These are phyloP conservation scores for Chrysosphaeria jannelii DNA, from an alignment of 2,329 filamentous ascomycete genomes.

Conservation along the genomic window DNA sequence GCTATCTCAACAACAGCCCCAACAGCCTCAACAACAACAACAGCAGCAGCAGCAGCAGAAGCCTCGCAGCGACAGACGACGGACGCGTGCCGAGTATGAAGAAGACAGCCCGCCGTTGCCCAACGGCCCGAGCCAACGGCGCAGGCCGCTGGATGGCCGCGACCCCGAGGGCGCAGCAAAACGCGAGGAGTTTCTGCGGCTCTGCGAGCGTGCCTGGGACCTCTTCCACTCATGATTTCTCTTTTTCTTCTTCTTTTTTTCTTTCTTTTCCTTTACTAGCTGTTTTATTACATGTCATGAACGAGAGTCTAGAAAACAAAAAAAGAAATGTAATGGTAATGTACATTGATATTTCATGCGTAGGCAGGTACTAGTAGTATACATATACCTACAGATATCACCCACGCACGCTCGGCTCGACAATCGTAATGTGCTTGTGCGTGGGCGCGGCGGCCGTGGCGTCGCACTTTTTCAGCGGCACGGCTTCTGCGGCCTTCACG, in stretches of 20 bases:
- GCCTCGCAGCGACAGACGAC: slow-evolving; percentile 35
- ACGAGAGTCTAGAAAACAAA: neutral
- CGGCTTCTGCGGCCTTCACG: too few relatives aligned
- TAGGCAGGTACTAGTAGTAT: too few relatives aligned
- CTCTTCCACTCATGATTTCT: slow-evolving; percentile 61
- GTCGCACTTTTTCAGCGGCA: too few relatives aligned
- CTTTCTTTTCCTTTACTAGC: neutral
- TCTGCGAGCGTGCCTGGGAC: slow-evolving; percentile 86
- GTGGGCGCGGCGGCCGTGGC: too few relatives aligned
- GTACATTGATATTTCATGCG: too few relatives aligned
- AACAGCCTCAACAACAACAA: too few relatives aligned
- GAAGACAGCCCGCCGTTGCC: slow-evolving; percentile 67
- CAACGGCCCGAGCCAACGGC: slow-evolving; percentile 27
- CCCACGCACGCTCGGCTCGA: too few relatives aligned
- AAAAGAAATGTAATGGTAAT: slow-evolving; percentile 1
- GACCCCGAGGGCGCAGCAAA: slow-evolving; percentile 70
- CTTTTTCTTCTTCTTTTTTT: slow-evolving; percentile 1
- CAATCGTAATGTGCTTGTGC: too few relatives aligned
- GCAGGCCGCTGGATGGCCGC: slow-evolving; percentile 49
- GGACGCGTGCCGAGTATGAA: slow-evolving; percentile 74
- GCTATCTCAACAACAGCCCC: too few relatives aligned
- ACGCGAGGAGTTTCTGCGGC: slow-evolving; percentile 67
- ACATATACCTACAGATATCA: too few relatives aligned
- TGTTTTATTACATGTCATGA: neutral
- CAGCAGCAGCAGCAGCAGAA: slow-evolving; percentile 19